These are phyloP conservation scores for Pestalotiopsis fici DNA, from an alignment of 2,329 filamentous ascomycete species.

Conservation along the genomic window DNA sequence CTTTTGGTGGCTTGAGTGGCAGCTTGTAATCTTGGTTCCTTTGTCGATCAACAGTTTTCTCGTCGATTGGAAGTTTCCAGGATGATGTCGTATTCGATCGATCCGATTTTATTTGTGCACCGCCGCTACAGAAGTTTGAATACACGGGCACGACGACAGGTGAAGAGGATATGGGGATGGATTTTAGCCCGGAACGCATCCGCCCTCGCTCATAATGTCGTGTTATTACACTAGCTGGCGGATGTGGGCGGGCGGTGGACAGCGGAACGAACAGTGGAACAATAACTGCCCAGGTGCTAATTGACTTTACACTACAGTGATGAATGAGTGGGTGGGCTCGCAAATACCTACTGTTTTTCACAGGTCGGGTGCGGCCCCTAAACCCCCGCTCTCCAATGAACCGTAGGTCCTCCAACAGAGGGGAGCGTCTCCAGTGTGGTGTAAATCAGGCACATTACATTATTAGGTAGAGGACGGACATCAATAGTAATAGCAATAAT, in stretches of 20 bases:
- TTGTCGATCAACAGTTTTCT: not conserved
- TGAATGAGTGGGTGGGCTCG: no score
- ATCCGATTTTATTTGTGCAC: not conserved
- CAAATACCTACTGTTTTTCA: not conserved
- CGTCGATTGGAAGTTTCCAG: not conserved
- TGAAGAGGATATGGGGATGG: not conserved
- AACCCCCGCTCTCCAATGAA: not conserved
- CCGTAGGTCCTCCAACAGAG: not conserved
- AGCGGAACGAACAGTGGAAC: no score
- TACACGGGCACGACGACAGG: not conserved
- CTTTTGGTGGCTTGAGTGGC: not conserved
- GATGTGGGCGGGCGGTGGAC: not conserved
- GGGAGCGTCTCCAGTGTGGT: not conserved
- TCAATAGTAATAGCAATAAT: not conserved
- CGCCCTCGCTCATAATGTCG: not conserved
- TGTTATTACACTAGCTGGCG: not conserved
- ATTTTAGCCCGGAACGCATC: not conserved
- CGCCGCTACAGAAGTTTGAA: not conserved
- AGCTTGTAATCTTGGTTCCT: not conserved
- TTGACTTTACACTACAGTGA: no score
- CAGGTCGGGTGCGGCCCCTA: not conserved
- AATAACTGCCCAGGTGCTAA: no score
- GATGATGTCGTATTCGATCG: not conserved
- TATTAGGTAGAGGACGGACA: not conserved
- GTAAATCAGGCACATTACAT: not conserved